Conservation (phyloP, 73 alveolate genomes). For the Halteria grandinella region DNA sequence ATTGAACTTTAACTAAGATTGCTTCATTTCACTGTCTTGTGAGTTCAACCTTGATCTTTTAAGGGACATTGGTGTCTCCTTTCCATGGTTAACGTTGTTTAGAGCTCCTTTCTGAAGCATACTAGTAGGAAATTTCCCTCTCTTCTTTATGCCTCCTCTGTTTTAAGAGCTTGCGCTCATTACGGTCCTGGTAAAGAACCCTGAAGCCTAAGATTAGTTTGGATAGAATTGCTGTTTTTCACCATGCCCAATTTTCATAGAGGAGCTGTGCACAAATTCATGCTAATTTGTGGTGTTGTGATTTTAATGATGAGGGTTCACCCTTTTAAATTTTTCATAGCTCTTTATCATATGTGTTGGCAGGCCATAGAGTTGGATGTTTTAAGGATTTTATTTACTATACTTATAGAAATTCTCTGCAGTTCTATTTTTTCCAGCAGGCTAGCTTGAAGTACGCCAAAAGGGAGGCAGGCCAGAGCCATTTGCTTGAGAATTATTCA, state of each 20-base stretch:
- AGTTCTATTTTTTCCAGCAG: conserved; percentile 18
- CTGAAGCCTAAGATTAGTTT: background rate
- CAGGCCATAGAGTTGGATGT: conserved; percentile 37
- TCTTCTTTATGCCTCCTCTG: conserved; percentile 3
- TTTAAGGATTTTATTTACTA: background rate
- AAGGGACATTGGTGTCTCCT: conserved; percentile 10
- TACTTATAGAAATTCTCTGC: conserved; percentile 30
- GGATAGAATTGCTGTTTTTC: background rate
- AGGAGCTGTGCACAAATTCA: background rate
- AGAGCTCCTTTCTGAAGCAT: conserved; percentile 44
- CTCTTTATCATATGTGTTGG: conserved; percentile 38
- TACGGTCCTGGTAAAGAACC: conserved; percentile 19
- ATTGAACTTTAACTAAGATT: background rate
- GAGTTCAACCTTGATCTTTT: conserved; percentile 5
- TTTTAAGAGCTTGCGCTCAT: conserved; percentile 17
- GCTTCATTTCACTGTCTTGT: conserved; percentile 14
- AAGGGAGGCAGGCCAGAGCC: too few species aligned
- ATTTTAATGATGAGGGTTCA: conserved; percentile 14
- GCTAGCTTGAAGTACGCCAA: conserved; percentile 12
- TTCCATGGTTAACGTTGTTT: conserved; percentile 7
- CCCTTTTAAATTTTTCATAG: conserved; percentile 27
- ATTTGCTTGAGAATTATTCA: too few species aligned
- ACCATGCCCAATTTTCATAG: background rate
- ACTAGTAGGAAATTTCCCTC: conserved; percentile 31
- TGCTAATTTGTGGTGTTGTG: background rate